phyloP scores from a whole-genome alignment of 345 rosid genomes.

The Syzygium aqueum region DNA sequence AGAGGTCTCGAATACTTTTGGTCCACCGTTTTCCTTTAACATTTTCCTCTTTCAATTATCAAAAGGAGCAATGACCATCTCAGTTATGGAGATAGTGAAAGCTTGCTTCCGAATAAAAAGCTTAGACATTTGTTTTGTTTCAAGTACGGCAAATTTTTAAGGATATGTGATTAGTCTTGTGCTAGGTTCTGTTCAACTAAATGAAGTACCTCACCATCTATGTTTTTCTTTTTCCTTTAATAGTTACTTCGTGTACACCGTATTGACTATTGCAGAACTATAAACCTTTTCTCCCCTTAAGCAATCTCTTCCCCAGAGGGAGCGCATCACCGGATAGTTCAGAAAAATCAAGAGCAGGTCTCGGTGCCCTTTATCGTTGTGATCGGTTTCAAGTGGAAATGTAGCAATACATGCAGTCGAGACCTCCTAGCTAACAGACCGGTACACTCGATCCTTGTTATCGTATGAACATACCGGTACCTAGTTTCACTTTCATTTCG shows the following conservation, averaged over 20 bases:
- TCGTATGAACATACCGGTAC: neutral
- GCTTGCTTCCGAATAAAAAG: neutral
- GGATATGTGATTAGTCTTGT: neutral
- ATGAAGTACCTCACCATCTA: neutral
- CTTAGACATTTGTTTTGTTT: neutral
- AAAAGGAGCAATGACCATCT: neutral
- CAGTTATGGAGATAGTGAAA: neutral
- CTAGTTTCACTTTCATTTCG: neutral
- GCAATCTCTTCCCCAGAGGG: neutral
- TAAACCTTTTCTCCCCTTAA: neutral
- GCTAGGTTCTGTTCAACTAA: neutral
- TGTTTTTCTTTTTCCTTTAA: neutral
- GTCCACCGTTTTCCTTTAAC: neutral
- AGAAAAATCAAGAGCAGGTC: neutral
- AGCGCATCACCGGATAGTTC: neutral
- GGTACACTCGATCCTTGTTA: neutral
- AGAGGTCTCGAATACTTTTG: neutral
- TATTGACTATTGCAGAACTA: neutral
- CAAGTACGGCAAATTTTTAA: neutral
- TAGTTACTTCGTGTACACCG: neutral
- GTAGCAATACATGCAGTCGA: neutral
- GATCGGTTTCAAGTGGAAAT: neutral
- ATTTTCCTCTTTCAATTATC: neutral
- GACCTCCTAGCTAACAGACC: neutral
- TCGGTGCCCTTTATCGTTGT: rapidly evolving